A percentile compares a stretch with the other conserved stretches of the same genome.
These are phyloP conservation scores for Xylaria castorea DNA, from an alignment of 495 filamentous ascomycete species.

Conservation along the genomic window DNA sequence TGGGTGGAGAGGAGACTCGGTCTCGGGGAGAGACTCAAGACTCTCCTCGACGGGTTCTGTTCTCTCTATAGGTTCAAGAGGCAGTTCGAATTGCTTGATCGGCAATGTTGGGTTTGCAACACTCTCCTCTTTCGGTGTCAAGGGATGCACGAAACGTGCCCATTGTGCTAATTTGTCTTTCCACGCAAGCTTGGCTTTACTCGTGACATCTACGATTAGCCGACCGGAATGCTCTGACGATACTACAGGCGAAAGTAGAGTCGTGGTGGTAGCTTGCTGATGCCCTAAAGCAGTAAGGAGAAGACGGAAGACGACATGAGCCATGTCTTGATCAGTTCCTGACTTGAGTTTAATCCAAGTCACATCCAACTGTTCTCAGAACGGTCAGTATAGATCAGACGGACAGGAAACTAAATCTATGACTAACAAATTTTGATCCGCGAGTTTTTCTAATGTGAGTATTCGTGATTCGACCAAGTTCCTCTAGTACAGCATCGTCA, in stretches of 20 bases:
- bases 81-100: slow-evolving; percentile 29
- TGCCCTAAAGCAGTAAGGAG: slow-evolving; percentile 46
- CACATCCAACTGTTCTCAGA: slow-evolving; percentile 36
- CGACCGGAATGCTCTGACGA: slow-evolving; percentile 26
- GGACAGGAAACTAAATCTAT: background rate
- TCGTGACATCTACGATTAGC: slow-evolving; percentile 36
- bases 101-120: background rate
- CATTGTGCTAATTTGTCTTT: slow-evolving; percentile 49
- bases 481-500: slow-evolving; percentile 40
- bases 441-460: slow-evolving; percentile 41
- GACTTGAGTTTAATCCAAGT: slow-evolving; percentile 47
- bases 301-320: slow-evolving; percentile 52
- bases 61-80: slow-evolving; percentile 23
- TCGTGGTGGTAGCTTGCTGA: slow-evolving; percentile 31
- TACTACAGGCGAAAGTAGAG: slow-evolving; percentile 27
- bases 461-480: slow-evolving; percentile 53
- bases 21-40: slow-evolving; percentile 5
- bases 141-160: slow-evolving; percentile 42
- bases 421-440: slow-evolving; percentile 34
- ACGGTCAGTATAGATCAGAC: slow-evolving; percentile 25
- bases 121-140: slow-evolving; percentile 2
- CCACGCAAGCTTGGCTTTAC: slow-evolving; percentile 49
- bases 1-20: background rate
- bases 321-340: slow-evolving; percentile 34
- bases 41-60: slow-evolving; percentile 5